These are phyloP conservation scores for Colletotrichum phormii DNA, from an alignment of 2,329 filamentous ascomycete genomes.

Conservation along the genomic window DNA sequence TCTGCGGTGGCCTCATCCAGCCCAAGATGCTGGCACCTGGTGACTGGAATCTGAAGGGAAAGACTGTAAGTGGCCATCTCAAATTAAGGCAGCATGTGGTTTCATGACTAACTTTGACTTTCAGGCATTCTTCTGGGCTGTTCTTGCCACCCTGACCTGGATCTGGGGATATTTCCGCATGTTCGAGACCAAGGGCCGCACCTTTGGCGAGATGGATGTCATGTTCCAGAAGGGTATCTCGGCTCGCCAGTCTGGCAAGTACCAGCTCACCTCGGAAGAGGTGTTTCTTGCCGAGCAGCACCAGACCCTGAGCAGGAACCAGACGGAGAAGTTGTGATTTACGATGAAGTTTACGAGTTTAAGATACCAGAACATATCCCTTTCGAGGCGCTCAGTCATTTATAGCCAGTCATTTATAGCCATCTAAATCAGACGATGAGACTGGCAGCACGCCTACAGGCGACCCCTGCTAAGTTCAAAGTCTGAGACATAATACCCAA, in stretches of 20 bases:
- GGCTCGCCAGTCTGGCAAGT: conserved; percentile 52
- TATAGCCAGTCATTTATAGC: conserved; percentile 17
- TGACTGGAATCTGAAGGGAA: conserved; percentile 54
- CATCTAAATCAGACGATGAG: conserved; percentile 10
- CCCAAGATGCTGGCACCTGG: conserved; percentile 52
- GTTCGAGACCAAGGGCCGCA: conserved; percentile 58
- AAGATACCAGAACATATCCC: conserved; percentile 16
- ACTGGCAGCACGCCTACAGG: background rate
- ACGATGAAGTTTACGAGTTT: background rate
- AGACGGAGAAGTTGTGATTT: conserved; percentile 25
- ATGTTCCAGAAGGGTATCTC: conserved; percentile 53
- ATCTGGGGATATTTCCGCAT: conserved; percentile 57
- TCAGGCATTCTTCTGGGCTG: conserved; percentile 57
- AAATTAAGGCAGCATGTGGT: conserved; percentile 3
- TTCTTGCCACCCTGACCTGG: conserved; percentile 49
- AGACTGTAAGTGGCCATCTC: conserved; percentile 43
- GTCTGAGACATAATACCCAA: conserved; percentile 23
- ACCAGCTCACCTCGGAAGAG: conserved; percentile 50
- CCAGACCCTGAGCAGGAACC: conserved; percentile 4
- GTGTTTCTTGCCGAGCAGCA: conserved; percentile 38
- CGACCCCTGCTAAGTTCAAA: background rate
- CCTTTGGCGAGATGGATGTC: conserved; percentile 58
- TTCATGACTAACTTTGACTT: conserved; percentile 21
- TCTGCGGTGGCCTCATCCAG: conserved; percentile 52
- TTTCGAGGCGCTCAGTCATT: background rate